These are phyloP conservation scores for Taphrina deformans DNA, from an alignment of 1,139 yeast species.

Conservation along the genomic window DNA sequence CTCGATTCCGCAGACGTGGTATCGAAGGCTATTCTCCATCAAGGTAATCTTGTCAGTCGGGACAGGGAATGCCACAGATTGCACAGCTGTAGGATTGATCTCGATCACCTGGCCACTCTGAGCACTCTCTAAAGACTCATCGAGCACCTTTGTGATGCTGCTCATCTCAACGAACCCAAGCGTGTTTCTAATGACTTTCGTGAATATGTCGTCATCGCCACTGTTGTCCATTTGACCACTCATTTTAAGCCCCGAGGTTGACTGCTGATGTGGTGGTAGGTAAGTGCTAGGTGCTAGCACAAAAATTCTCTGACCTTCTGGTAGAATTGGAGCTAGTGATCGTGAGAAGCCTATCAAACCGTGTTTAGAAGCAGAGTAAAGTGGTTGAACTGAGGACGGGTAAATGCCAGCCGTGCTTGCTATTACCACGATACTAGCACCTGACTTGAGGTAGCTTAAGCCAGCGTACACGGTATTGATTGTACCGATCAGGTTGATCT, in stretches of 20 bases:
- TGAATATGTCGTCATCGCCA: constrained; percentile 12
- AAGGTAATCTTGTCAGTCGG: constrained; percentile 6
- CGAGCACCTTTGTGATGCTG: constrained; percentile 6
- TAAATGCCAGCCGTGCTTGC: constrained; percentile 28
- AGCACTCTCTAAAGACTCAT: neutral
- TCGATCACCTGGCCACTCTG: constrained; percentile 23
- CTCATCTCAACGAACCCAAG: constrained; percentile 28
- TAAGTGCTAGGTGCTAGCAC: constrained; percentile 33
- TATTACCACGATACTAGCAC: constrained; percentile 13
- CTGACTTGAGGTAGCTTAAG: neutral
- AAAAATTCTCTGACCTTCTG: constrained; percentile 3
- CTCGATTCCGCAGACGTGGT: neutral
- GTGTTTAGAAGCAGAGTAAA: constrained; percentile 26
- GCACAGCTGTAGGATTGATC: neutral
- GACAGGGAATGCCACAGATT: neutral
- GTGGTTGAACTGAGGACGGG: constrained; percentile 29
- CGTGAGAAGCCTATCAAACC: constrained; percentile 27
- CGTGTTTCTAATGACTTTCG: constrained; percentile 23
- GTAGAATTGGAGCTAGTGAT: constrained; percentile 19
- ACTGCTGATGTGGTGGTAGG: constrained; percentile 22
- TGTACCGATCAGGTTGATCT: constrained; percentile 25
- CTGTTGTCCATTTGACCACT: neutral
- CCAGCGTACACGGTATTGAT: constrained; percentile 21
- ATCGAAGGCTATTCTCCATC: constrained; percentile 24
- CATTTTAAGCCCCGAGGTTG: neutral